Conservation (phyloP, 441 rosid genomes). For the Erodium chrysanthum region DNA sequence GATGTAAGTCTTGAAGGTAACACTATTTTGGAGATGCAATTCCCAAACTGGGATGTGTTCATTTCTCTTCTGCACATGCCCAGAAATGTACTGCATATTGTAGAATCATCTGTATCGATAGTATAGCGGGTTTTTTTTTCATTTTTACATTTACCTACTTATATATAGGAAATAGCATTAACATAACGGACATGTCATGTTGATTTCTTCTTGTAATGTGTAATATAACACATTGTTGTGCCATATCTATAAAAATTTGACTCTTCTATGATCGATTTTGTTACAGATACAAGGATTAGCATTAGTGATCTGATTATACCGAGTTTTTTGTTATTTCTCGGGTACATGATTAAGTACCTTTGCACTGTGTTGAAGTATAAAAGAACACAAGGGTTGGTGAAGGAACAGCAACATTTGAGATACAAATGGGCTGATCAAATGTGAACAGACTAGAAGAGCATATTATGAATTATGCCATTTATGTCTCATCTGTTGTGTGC, state of each 20-base stretch:
- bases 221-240: background rate
- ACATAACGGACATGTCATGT: background rate
- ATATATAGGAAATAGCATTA: background rate
- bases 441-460: background rate
- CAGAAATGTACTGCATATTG: constrained; percentile 8
- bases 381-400: no score
- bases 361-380: no score
- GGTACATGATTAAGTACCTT: no score
- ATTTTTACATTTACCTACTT: background rate
- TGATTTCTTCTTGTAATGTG: constrained; percentile 1
- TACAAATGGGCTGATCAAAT: background rate
- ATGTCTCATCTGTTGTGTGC: background rate
- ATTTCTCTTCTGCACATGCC: constrained; percentile 10
- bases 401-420: no score
- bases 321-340: no score
- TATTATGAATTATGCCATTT: background rate
- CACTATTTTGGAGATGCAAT: constrained; percentile 8
- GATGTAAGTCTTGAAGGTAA: constrained; percentile 26
- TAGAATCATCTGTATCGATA: background rate
- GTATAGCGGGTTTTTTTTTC: background rate
- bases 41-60: background rate
- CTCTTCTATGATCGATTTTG: no score
- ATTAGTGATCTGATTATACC: no score
- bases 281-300: no score
- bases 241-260: background rate